Conservation (phyloP, 805 yeast genomes). For the Brettanomyces sp. region DNA sequence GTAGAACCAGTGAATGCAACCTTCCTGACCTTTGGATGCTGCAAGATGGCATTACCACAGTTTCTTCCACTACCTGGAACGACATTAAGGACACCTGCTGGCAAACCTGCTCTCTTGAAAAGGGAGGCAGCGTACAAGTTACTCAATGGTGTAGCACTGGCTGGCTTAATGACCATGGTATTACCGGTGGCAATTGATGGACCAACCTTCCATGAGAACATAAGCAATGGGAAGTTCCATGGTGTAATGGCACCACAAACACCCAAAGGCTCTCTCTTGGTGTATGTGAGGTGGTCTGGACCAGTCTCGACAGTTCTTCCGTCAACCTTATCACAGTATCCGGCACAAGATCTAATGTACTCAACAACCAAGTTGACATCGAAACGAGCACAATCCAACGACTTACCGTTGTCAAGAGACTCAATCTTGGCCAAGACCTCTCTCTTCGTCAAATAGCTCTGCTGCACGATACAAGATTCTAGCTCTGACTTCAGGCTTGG, state of each 20-base stretch:
- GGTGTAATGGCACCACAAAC: constrained; percentile 80
- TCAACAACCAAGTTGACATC: constrained; percentile 56
- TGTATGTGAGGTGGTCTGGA: constrained; percentile 50
- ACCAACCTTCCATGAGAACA: constrained; percentile 73
- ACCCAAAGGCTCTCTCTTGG: constrained; percentile 69
- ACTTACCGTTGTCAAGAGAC: constrained; percentile 71
- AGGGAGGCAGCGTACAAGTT: constrained; percentile 56
- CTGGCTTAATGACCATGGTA: constrained; percentile 64
- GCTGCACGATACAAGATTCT: constrained; percentile 50
- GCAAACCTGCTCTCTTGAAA: constrained; percentile 59
- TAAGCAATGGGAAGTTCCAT: constrained; percentile 78
- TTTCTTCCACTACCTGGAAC: constrained; percentile 68
- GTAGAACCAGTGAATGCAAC: constrained; percentile 81
- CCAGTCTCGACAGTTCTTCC: constrained; percentile 63
- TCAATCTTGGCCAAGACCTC: constrained; percentile 63
- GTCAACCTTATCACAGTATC: constrained; percentile 59
- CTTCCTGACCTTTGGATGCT: constrained; percentile 62
- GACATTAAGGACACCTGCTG: constrained; percentile 67
- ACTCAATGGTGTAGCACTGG: constrained; percentile 69
- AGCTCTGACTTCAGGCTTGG: constrained; percentile 50
- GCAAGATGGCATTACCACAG: constrained; percentile 63
- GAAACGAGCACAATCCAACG: constrained; percentile 53
- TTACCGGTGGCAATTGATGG: constrained; percentile 76
- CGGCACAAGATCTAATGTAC: constrained; percentile 64
- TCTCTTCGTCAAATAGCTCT: constrained; percentile 53